These are phyloP conservation scores for Rhizopogon rudus DNA, from an alignment of 768 basidiomycete species.

Conservation along the genomic window DNA sequence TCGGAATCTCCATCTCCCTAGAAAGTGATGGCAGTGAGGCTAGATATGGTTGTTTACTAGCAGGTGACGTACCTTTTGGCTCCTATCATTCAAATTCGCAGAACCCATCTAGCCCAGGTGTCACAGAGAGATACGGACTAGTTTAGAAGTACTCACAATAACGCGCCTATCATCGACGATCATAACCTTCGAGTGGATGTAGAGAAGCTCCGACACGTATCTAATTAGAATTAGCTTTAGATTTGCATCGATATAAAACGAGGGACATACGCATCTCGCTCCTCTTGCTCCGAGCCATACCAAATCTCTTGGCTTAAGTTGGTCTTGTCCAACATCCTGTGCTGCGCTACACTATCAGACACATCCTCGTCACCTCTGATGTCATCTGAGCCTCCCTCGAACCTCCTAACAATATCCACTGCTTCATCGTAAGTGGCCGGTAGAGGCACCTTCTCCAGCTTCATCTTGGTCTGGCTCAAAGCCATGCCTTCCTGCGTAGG, in stretches of 20 bases:
- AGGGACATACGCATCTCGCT: conserved; percentile 64
- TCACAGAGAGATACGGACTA: conserved; percentile 1
- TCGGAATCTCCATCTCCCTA: conserved; percentile 94
- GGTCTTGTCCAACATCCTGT: conserved; percentile 62
- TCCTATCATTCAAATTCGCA: conserved; percentile 89
- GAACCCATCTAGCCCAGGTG: conserved; percentile 67
- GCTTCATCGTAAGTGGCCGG: conserved; percentile 70
- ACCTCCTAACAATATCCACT: conserved; percentile 56
- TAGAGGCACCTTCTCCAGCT: conserved; percentile 59
- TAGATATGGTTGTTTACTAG: not conserved
- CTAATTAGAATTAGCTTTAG: conserved; percentile 27
- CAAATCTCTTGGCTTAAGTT: conserved; percentile 73
- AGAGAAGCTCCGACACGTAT: conserved; percentile 76
- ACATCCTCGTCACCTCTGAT: conserved; percentile 60
- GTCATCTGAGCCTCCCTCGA: conserved; percentile 58
- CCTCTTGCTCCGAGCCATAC: conserved; percentile 81
- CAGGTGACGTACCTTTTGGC: conserved; percentile 51
- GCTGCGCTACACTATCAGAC: conserved; percentile 76
- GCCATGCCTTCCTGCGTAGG: conserved; percentile 46
- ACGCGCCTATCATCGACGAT: conserved; percentile 90
- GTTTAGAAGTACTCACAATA: conserved; percentile 51
- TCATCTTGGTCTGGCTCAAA: conserved; percentile 43
- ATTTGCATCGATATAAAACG: not conserved
- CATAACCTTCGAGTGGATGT: conserved; percentile 90
- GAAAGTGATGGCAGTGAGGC: not conserved